Evolutionary conservation across 179 eudicot species (phyloP).

Genomic region (Drosera spatulata): DNA sequence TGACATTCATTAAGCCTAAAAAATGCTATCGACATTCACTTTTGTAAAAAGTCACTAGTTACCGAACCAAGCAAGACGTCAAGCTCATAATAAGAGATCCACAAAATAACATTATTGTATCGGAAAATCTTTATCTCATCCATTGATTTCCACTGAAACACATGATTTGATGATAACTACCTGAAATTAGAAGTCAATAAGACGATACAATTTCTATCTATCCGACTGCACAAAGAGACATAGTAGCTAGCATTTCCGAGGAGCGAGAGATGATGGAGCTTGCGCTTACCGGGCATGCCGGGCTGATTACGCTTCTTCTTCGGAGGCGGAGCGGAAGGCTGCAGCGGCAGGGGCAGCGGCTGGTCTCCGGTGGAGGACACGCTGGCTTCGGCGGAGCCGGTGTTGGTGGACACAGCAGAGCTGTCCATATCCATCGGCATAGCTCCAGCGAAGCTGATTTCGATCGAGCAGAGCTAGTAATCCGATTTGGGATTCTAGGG

Average conservation of each 20-base stretch:
- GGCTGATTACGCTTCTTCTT: conserved; percentile 86
- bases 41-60: no score
- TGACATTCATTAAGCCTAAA: no score
- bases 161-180: no score
- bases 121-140: not conserved
- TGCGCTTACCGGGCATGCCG: conserved; percentile 78
- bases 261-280: not conserved
- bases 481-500: conserved; percentile 15
- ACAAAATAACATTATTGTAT: no score
- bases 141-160: not conserved
- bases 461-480: conserved; percentile 3
- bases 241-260: not conserved
- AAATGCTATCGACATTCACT: no score
- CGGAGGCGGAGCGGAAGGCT: conserved; percentile 16
- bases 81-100: no score
- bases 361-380: conserved; percentile 57
- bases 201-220: no score
- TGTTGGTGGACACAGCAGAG: conserved; percentile 31
- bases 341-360: conserved; percentile 24
- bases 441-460: not conserved
- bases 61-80: no score
- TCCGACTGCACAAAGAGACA: not conserved
- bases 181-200: no score
- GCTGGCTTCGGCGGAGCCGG: conserved; percentile 66
- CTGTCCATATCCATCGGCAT: conserved; percentile 52